A percentile compares a stretch with the other conserved stretches of the same genome.
Conservation (phyloP, 495 filamentous ascomycete genomes). For the Aspergillus kassunensis region DNA sequence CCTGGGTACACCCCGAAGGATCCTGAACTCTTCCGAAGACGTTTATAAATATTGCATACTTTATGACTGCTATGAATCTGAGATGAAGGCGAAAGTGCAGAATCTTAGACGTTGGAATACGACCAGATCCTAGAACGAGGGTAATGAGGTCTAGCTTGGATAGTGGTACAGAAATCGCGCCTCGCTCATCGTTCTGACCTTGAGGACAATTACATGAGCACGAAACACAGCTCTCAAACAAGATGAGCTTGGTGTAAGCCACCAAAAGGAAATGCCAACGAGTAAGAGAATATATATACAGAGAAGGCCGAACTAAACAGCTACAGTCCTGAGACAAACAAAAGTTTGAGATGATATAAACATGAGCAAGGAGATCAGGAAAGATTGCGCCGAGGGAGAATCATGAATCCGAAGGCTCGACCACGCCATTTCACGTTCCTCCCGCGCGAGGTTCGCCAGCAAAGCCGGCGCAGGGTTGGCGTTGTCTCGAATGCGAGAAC, state of each 20-base stretch:
- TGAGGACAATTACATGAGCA: neutral
- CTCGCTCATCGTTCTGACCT: neutral
- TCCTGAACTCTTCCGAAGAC: no score
- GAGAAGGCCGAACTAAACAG: constrained; percentile 6
- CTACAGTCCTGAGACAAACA: constrained; percentile 3
- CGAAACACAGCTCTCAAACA: no score
- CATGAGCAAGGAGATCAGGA: constrained; percentile 3
- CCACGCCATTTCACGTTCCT: neutral
- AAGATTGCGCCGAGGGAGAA: constrained; percentile 4
- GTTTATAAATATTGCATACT: no score
- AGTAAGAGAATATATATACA: constrained; percentile 15
- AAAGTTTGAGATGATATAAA: constrained; percentile 10
- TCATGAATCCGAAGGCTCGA: constrained; percentile 7
- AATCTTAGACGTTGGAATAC: constrained; percentile 1
- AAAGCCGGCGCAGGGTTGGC: constrained; percentile 20
- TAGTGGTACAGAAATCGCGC: constrained; percentile 4
- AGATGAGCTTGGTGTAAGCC: no score
- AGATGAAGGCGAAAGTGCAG: no score
- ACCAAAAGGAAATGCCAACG: neutral
- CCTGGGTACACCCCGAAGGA: no score
- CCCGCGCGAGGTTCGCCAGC: constrained; percentile 22
- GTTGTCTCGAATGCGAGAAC: constrained; percentile 7
- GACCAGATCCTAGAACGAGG: constrained; percentile 4
- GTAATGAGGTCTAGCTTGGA: constrained; percentile 4
- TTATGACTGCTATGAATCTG: no score